Evolutionary conservation across 1,284 basidiomycete genomes (phyloP).

Genomic region (Fomes fomentarius): DNA sequence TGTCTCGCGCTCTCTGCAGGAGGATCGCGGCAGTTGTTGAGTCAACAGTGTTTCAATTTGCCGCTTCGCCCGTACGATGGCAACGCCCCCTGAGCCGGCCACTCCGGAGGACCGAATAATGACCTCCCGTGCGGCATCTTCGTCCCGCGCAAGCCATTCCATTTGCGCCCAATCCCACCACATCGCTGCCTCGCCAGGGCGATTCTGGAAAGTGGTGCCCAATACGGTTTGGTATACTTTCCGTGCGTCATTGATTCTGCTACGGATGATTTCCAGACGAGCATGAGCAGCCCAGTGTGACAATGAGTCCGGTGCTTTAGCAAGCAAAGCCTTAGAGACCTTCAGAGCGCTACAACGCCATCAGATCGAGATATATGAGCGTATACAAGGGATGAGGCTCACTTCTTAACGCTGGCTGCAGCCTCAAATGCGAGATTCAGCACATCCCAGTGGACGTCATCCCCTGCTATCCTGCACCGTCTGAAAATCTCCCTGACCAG

Average conservation of each 20-base stretch:
- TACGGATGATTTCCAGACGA: conserved; percentile 75
- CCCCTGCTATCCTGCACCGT: conserved; percentile 48
- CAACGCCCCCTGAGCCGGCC: conserved; percentile 53
- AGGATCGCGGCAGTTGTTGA: conserved; percentile 20
- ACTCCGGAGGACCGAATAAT: conserved; percentile 57
- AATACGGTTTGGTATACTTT: conserved; percentile 82
- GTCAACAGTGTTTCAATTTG: conserved; percentile 52
- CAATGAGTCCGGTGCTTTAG: conserved; percentile 65
- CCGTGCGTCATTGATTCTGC: conserved; percentile 73
- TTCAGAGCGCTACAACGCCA: conserved; percentile 62
- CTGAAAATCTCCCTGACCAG: conserved; percentile 60
- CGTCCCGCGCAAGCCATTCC: conserved; percentile 74
- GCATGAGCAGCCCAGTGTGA: conserved; percentile 84
- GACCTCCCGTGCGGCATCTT: conserved; percentile 53
- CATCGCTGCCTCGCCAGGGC: conserved; percentile 49
- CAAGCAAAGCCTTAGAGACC: conserved; percentile 72
- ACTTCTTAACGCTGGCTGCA: conserved; percentile 64
- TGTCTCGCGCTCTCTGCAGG: conserved; percentile 59
- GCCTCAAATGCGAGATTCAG: conserved; percentile 72
- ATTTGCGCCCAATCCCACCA: conserved; percentile 93
- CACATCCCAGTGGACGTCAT: conserved; percentile 65
- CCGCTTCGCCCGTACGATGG: conserved; percentile 61
- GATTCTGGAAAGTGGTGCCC: conserved; percentile 41
- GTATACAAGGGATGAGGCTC: conserved; percentile 24
- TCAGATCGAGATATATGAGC: conserved; percentile 8